Conservation (phyloP, 1,284 basidiomycete species). For the Cystobasidiaceae sp. region DNA sequence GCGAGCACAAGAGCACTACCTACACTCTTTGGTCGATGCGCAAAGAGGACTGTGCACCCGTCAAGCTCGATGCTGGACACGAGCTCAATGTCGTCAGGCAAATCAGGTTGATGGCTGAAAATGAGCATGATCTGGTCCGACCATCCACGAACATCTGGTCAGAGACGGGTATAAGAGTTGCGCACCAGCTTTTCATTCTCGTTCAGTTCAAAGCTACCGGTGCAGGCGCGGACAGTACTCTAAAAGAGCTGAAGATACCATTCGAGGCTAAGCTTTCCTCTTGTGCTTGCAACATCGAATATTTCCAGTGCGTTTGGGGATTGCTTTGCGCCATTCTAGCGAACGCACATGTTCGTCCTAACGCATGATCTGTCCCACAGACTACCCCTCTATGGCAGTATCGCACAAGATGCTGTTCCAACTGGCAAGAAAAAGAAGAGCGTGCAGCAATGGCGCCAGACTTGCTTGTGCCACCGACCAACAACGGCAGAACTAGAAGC, state of each 20-base stretch:
- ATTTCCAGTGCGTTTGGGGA: constrained; percentile 5
- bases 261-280: constrained; percentile 15
- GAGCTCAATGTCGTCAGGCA: constrained; percentile 8
- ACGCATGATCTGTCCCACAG: background rate
- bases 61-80: constrained; percentile 5
- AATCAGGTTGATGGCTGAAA: constrained; percentile 19
- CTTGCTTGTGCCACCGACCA: constrained; percentile 21
- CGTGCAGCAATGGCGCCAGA: constrained; percentile 9
- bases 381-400: background rate
- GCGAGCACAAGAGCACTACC: constrained; percentile 1
- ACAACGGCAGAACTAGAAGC: constrained; percentile 6
- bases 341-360: background rate
- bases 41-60: background rate
- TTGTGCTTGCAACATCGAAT: constrained; percentile 11
- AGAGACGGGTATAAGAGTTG: constrained; percentile 24
- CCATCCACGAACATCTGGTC: constrained; percentile 14
- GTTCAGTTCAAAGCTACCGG: constrained; percentile 7
- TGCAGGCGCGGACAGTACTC: background rate
- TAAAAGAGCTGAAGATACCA: constrained; percentile 24
- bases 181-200: constrained; percentile 9
- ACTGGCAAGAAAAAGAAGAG: background rate
- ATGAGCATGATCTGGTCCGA: constrained; percentile 8
- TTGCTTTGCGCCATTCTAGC: background rate
- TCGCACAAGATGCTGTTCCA: background rate
- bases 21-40: constrained; percentile 17